Evolutionary conservation across 306 rosid species (phyloP).

Genomic region (Quillaja saponaria): DNA sequence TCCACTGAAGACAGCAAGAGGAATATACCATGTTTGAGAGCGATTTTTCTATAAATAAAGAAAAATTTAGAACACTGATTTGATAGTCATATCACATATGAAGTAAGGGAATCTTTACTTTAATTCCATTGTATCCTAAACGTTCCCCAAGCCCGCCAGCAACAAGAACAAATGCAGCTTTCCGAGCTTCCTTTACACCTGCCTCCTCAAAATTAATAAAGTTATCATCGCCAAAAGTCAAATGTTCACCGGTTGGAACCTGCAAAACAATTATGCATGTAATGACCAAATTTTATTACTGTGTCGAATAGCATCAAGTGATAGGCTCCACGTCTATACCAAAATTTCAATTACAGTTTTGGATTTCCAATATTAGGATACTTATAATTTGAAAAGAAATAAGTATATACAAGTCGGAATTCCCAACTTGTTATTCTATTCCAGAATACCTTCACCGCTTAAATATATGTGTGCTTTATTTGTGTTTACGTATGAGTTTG

Average conservation of each 20-base stretch:
- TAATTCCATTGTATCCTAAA: conserved; percentile 90
- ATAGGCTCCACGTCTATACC: no score
- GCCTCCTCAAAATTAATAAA: conserved; percentile 73
- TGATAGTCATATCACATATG: not conserved
- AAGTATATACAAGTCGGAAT: no score
- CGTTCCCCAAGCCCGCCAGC: conserved; percentile 99
- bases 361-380: no score
- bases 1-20: not conserved
- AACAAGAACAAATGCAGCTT: conserved; percentile 94
- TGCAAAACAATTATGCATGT: conserved; percentile 26
- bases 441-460: no score
- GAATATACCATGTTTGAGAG: conserved; percentile 7
- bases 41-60: conserved; percentile 27
- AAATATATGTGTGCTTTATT: no score
- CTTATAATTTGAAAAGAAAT: no score
- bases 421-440: no score
- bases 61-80: not conserved
- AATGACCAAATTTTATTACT: no score
- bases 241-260: conserved; percentile 89
- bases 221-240: conserved; percentile 68
- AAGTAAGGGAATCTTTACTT: conserved; percentile 41
- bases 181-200: conserved; percentile 70
- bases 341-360: no score
- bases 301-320: no score
- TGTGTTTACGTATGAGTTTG: no score